Percentiles rank a stretch among this genome's conserved stretches.
These are phyloP conservation scores for Laburnicola sp. DNA, from an alignment of 2,329 filamentous ascomycete genomes.

Conservation along the genomic window DNA sequence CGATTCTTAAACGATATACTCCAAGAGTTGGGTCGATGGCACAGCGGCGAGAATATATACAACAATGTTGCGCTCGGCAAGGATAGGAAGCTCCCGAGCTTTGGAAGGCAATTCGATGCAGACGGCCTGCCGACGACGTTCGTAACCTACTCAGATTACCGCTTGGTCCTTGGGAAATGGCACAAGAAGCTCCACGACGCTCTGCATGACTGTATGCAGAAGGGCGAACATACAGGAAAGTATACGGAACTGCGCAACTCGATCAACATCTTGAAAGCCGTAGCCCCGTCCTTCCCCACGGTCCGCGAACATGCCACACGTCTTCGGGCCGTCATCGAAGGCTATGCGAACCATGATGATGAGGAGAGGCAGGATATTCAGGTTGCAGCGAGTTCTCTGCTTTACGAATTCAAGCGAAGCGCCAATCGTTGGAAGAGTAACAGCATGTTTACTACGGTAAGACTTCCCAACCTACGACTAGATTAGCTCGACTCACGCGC, in stretches of 20 bases:
- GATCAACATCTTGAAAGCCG: constrained; percentile 81
- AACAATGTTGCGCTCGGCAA: constrained; percentile 89
- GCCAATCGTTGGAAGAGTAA: constrained; percentile 73
- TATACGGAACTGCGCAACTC: constrained; percentile 99
- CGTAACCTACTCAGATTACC: constrained; percentile 83
- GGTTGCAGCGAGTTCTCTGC: constrained; percentile 70
- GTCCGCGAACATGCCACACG: constrained; percentile 83
- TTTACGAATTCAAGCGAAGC: constrained; percentile 69
- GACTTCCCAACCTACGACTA: constrained; percentile 25
- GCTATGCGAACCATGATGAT: constrained; percentile 56
- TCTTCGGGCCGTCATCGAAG: constrained; percentile 67
- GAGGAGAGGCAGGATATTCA: constrained; percentile 73
- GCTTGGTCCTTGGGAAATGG: constrained; percentile 84
- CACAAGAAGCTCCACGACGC: constrained; percentile 80
- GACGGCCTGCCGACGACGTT: constrained; percentile 71
- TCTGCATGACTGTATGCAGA: constrained; percentile 46
- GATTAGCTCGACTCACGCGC: constrained; percentile 14
- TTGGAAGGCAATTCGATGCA: constrained; percentile 67
- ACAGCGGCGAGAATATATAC: constrained; percentile 72
- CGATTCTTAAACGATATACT: constrained; percentile 84
- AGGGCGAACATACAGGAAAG: constrained; percentile 62
- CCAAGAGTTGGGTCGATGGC: constrained; percentile 81
- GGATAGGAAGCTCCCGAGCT: no score
- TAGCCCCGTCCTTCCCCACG: constrained; percentile 81
- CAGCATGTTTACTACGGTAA: constrained; percentile 71